Conservation (phyloP, 2,329 filamentous ascomycete genomes). For the Botrytis medusae region DNA sequence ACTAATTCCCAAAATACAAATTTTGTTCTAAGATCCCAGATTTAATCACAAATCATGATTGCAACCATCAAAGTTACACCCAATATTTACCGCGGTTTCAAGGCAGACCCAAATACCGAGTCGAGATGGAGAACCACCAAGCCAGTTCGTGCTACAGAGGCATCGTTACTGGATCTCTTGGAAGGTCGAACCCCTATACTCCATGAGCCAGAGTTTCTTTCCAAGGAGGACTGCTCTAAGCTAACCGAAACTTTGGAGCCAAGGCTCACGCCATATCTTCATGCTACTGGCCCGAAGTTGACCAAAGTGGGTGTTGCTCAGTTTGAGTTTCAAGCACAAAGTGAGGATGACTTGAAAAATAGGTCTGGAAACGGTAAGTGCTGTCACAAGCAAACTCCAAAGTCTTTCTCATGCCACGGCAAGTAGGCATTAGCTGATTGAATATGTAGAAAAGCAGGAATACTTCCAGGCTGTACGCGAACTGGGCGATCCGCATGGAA, state of each 20-base stretch:
- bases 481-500: neutral
- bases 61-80: neutral
- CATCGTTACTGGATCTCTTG: slow-evolving; percentile 7
- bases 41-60: neutral
- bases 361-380: slow-evolving; percentile 14
- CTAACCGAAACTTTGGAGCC: neutral
- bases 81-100: neutral
- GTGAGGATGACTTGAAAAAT: slow-evolving; percentile 14
- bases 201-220: slow-evolving; percentile 3
- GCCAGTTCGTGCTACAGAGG: neutral
- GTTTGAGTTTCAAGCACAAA: slow-evolving; percentile 18
- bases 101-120: neutral
- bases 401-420: neutral
- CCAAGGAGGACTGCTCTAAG: neutral
- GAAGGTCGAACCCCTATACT: slow-evolving; percentile 14
- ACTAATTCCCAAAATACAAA: neutral
- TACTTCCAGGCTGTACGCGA: slow-evolving; percentile 14
- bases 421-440: neutral
- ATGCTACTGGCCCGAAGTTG: slow-evolving; percentile 15
- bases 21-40: neutral
- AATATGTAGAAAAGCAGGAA: slow-evolving; percentile 4
- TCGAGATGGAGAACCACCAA: slow-evolving; percentile 8
- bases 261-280: slow-evolving; percentile 11
- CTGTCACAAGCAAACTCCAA: neutral
- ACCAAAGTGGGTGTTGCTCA: slow-evolving; percentile 17